Evolutionary conservation across 352 stramenopile genomes (phyloP), one percentile per base, ranked within the genome.

Genomic region (Blastocystis sp.): DNA sequence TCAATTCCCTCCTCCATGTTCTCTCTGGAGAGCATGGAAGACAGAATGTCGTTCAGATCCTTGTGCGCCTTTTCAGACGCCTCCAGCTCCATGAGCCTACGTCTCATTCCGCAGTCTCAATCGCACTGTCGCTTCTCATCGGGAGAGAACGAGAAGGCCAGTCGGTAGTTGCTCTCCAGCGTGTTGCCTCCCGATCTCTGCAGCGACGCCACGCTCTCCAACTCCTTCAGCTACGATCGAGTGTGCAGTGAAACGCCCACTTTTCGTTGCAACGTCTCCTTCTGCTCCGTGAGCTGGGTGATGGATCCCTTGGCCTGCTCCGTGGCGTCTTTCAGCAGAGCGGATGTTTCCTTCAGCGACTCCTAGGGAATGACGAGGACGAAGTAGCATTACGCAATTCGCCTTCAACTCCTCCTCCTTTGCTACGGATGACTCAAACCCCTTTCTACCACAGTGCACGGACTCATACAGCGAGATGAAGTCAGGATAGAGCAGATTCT

Each of bases 1-100:
- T 84, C 74, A 9, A 84, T 24, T 59, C 65, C 21, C 48, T 84
- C 74, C 34, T 84, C 57, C 34, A 63, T 69, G 66, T 84, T 84
- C 14, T 28, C 10, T 28, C 34, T 84, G 14, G n/a, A 34, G 2
- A 84, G 57, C 28, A 43, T 28, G 2, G 28, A 57, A 1, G 57
- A 66, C 10, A 84, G 40, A 3, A 84, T 60, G 0, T 66, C 48
- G 28, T 84, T 54, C 45, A 84, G 74, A 21, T 84, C 74, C 48
- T 62, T 70, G 40, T 28, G 24, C 0, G 52, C 19, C n/a, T 68
- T 61, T 52, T 84, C 74, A 11, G n/a, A 66, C 17, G 45, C 60
- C 0, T 54, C 57, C 7, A 84, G 28, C 24, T 84, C 74, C 74
- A 66, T 38, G 34, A 68, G 34, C 43, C 74, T 84, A 57, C 24